phyloP scores from a whole-genome alignment of 176 grass and related monocot species.

The Elymus sibiricus region DNA sequence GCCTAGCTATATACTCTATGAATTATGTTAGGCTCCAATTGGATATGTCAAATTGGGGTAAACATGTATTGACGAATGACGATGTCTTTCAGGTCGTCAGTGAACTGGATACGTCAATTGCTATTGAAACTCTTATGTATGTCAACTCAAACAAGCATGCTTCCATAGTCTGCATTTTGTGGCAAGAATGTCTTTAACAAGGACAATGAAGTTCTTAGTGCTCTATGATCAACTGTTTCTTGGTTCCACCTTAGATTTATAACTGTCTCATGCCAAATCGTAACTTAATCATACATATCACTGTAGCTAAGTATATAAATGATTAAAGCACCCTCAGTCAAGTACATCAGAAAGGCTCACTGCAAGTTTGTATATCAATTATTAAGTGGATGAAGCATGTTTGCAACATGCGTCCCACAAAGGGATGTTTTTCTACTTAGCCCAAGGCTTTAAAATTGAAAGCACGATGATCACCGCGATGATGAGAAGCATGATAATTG shows the following conservation, averaged over 20 bases:
- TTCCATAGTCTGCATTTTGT: not conserved
- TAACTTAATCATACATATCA: not conserved
- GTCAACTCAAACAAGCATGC: not conserved
- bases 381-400: not conserved
- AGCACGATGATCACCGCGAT: constrained; percentile 38
- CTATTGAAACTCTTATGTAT: not conserved
- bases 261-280: not conserved
- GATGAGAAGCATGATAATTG: constrained; percentile 42
- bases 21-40: not conserved
- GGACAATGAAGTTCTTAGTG: not conserved
- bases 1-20: not conserved
- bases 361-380: not conserved
- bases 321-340: not conserved
- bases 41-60: not conserved
- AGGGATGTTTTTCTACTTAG: not conserved
- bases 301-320: not conserved
- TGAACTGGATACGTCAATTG: not conserved
- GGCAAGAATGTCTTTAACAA: not conserved
- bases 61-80: not conserved
- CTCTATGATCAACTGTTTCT: not conserved
- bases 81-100: constrained; percentile 11
- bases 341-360: not conserved
- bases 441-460: constrained; percentile 57
- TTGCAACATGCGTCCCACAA: not conserved
- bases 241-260: not conserved